Conservation (phyloP, 306 rosid species). For the Acacia crassicarpa region DNA sequence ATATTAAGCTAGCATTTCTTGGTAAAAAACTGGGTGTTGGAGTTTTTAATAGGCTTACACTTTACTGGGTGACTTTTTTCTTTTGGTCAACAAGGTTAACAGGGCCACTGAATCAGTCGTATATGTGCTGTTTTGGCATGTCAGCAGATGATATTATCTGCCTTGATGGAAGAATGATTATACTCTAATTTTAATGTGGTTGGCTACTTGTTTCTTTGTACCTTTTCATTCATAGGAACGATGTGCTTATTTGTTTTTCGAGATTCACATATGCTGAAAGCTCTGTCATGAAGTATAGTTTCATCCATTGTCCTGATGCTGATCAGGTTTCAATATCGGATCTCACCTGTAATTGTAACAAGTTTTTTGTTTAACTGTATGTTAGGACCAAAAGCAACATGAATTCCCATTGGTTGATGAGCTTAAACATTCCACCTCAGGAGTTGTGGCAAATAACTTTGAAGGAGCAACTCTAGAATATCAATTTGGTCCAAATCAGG, state of each 20-base stretch:
- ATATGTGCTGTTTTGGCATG: background rate
- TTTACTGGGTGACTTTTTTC: background rate
- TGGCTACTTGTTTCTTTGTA: background rate
- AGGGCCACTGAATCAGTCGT: background rate
- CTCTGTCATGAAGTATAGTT: background rate
- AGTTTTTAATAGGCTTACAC: background rate
- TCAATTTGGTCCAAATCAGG: slow-evolving; percentile 57
- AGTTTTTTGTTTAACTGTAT: slow-evolving; percentile 49
- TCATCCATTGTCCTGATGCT: background rate
- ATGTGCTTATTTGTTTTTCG: background rate
- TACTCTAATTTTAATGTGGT: background rate
- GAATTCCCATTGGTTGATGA: slow-evolving; percentile 54
- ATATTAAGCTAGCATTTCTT: background rate
- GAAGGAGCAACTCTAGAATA: slow-evolving; percentile 59
- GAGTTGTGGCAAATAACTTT: slow-evolving; percentile 47
- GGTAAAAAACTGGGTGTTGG: background rate
- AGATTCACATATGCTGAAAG: background rate
- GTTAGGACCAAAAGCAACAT: slow-evolving; percentile 51
- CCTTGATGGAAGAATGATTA: background rate
- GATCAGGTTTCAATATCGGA: slow-evolving; percentile 19
- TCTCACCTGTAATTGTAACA: slow-evolving; percentile 22
- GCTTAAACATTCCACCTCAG: slow-evolving; percentile 55
- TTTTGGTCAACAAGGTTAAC: background rate
- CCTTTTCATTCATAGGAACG: background rate
- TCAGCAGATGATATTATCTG: background rate